Base-by-base conservation (phyloP, 2,329 filamentous ascomycete species). In the Verruconis gallopava region DNA sequence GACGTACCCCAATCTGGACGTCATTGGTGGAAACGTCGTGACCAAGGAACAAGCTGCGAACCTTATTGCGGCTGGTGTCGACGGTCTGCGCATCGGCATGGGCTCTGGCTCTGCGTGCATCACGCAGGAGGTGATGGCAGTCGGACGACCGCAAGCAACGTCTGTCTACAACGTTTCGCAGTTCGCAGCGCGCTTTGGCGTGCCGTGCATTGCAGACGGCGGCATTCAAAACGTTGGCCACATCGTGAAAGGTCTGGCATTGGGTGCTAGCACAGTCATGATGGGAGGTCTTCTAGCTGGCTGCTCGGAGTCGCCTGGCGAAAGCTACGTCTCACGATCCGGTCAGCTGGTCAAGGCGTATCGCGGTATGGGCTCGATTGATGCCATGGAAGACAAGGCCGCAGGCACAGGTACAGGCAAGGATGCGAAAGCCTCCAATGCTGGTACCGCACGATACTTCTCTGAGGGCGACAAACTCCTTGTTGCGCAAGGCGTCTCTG, bases 321-420 rank as follows among this genome's bases (percentile, higher is more conserved):
- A 89, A 50, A 96, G 93, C 51, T 96, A 93, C 58, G 85, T 98
- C 53, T 93, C 85, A 57, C 81, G 84, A 47, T 89, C 96, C 66
- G 91, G 91, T 50, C 93, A 96, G 73, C 79, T 98, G 42, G 89
- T 98, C 64, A 98, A 98, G 75, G 88, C 91, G 32, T 98, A 98
- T 73, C 84, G 91, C 64, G 91, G 91, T 46, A 98, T 98, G 91
- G 91, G 91, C 51, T 88, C 81, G 65, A 98, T 98, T 59, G 91
- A 95, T 56, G 91, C 91, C 51, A 98, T 98, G 91, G 88, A 96
- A 68, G 89, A 96, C 68, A 94, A 91, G 77, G 94, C 94, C 73
- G 86, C 88, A 9, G 85, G 83, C 43, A 72, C 64, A 46, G 81
- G 80, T 12, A 28, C 19, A 50, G 67, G 69, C 55, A 82, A 77